These are phyloP conservation scores for Penicillium sp. DNA, from an alignment of 2,329 filamentous ascomycete species.

Conservation along the genomic window DNA sequence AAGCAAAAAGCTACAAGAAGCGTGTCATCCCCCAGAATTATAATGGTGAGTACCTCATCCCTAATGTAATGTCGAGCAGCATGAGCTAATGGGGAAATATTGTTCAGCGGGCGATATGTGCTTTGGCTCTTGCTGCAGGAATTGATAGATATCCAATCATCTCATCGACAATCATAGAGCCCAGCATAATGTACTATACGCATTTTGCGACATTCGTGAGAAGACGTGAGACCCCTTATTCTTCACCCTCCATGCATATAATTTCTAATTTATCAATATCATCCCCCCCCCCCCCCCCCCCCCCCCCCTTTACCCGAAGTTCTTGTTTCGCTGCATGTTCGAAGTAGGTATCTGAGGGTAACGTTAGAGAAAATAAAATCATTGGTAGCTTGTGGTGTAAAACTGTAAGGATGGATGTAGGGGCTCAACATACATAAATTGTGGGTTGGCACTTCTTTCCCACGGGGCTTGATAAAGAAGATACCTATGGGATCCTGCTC, in stretches of 20 bases:
- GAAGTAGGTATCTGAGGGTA: background rate
- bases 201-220: background rate
- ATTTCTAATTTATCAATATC: background rate
- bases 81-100: background rate
- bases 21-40: background rate
- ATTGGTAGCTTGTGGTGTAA: background rate
- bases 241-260: background rate
- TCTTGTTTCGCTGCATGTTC: background rate
- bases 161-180: background rate
- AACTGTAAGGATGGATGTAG: background rate
- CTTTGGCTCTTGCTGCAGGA: slow-evolving; percentile 19
- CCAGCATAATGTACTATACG: background rate
- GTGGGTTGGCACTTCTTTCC: background rate
- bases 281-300: too few species aligned
- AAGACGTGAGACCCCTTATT: background rate
- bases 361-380: background rate
- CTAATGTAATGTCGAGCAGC: background rate
- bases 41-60: background rate
- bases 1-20: background rate
- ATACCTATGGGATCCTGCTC: too few species aligned
- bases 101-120: slow-evolving; percentile 17
- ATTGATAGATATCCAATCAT: background rate
- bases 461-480: too few species aligned
- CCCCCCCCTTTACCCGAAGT: background rate
- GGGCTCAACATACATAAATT: background rate